phyloP scores from a whole-genome alignment of 805 yeast species.

The Monosporozyma aerobia region DNA sequence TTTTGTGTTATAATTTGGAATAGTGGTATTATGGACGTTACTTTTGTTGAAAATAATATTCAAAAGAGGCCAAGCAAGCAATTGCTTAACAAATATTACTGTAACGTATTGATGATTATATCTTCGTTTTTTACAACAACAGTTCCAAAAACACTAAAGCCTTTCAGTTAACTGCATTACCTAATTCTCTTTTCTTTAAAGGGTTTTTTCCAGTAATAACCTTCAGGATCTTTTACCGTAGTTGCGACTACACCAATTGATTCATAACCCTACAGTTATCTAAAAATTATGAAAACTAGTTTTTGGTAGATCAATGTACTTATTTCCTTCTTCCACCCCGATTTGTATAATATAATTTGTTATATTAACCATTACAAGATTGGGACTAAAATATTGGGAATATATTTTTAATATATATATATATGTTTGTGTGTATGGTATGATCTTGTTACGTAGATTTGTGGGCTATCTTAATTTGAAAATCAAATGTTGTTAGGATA shows the following conservation, averaged over 20 bases:
- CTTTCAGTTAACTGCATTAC: slow-evolving; percentile 16
- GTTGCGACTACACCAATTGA: slow-evolving; percentile 28
- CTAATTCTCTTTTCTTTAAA: neutral
- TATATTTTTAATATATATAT: slow-evolving; percentile 9
- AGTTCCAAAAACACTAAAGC: slow-evolving; percentile 24
- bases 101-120: neutral
- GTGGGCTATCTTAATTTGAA: no score
- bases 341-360: slow-evolving; percentile 14
- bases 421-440: neutral
- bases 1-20: no score
- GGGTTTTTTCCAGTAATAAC: neutral
- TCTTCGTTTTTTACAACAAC: neutral
- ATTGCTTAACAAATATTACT: neutral
- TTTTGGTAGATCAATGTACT: slow-evolving; percentile 23
- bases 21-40: no score
- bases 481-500: no score
- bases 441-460: neutral
- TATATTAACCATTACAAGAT: slow-evolving; percentile 14
- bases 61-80: no score
- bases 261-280: slow-evolving; percentile 22
- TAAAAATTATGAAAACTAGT: slow-evolving; percentile 26
- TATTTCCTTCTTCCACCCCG: slow-evolving; percentile 31
- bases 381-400: slow-evolving; percentile 30
- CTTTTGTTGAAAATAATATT: no score
- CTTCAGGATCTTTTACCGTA: slow-evolving; percentile 23